Percentiles rank a stretch among this genome's conserved stretches.
These are phyloP conservation scores for Kodamaea hsintzibuensis DNA, from an alignment of 805 yeast species.

Conservation along the genomic window DNA sequence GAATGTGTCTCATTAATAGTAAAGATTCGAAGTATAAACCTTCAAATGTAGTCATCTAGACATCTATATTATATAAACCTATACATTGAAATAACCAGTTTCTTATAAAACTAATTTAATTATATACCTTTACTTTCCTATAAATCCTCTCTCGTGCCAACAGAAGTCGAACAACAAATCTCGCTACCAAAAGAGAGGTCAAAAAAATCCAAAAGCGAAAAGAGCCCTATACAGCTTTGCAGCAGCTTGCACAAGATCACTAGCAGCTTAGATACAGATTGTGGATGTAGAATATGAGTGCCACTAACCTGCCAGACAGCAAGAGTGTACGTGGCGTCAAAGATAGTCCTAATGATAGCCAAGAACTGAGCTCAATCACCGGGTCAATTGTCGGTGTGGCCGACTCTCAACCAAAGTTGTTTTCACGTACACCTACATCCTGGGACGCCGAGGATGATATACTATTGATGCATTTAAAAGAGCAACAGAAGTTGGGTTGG, in stretches of 20 bases:
- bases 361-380: neutral
- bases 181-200: neutral
- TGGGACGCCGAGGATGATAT: conserved; percentile 51
- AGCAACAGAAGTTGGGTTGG: conserved; percentile 48
- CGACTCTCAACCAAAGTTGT: conserved; percentile 21
- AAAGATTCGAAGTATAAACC: too few relatives aligned
- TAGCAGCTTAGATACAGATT: neutral
- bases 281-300: conserved; percentile 3
- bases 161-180: neutral
- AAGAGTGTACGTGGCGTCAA: neutral
- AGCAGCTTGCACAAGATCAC: neutral
- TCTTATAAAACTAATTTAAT: too few relatives aligned
- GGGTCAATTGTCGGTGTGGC: neutral
- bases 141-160: too few relatives aligned
- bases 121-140: too few relatives aligned
- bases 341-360: neutral
- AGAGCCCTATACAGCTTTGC: neutral
- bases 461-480: conserved; percentile 46
- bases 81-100: too few relatives aligned
- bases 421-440: conserved; percentile 45
- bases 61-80: too few relatives aligned
- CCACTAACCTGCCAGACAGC: conserved; percentile 1
- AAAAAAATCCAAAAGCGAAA: neutral
- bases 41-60: too few relatives aligned
- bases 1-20: too few relatives aligned